Evolutionary conservation across 2,329 filamentous ascomycete genomes (phyloP).

Genomic region (Sporothrix dimorphospora): DNA sequence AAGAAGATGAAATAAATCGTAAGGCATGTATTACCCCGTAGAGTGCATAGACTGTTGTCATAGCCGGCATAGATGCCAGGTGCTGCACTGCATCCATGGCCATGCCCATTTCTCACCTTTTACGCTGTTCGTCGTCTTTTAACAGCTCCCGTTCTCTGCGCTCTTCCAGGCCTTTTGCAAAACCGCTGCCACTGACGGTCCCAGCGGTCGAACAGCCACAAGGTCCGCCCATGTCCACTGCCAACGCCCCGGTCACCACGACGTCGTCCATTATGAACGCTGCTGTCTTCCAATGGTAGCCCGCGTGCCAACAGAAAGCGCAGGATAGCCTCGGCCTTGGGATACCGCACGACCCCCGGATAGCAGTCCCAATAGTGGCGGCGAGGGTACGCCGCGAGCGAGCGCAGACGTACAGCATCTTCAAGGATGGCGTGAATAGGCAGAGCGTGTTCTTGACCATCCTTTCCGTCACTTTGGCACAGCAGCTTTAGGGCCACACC

Average conservation of each 20-base stretch:
- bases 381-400: constrained; percentile 25
- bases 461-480: neutral
- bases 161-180: neutral
- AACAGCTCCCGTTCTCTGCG: neutral
- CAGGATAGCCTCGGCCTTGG: constrained; percentile 18
- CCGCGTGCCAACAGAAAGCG: constrained; percentile 23
- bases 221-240: neutral
- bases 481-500: constrained; percentile 15
- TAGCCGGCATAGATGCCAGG: neutral
- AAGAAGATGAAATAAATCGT: neutral
- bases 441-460: neutral
- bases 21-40: neutral
- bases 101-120: neutral
- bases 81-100: too few relatives aligned
- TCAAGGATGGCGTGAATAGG: constrained; percentile 18
- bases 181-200: constrained; percentile 24
- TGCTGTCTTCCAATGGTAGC: neutral
- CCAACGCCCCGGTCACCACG: neutral
- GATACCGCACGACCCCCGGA: constrained; percentile 14
- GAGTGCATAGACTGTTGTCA: neutral
- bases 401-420: constrained; percentile 23
- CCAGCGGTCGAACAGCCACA: constrained; percentile 28
- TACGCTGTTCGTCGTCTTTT: neutral
- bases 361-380: constrained; percentile 30
- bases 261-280: neutral